Conservation (phyloP, 164 flowering plant species). For the Nymphaea colorata region DNA sequence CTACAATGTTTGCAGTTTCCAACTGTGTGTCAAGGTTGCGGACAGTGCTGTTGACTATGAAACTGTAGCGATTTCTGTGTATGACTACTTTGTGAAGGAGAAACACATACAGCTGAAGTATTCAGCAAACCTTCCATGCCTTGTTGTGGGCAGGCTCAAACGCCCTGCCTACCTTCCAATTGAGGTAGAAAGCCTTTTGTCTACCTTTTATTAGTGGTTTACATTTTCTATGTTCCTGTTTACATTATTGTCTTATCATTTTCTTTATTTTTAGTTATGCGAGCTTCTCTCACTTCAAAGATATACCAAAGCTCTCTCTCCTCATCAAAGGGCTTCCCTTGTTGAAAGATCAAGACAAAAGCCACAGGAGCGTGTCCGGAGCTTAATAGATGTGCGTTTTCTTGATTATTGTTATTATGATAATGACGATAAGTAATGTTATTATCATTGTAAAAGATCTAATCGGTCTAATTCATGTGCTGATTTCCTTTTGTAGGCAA, state of each 20-base stretch:
- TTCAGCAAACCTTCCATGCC: slow-evolving; percentile 45
- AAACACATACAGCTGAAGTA: slow-evolving; percentile 23
- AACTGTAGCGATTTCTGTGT: slow-evolving; percentile 37
- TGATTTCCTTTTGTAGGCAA: slow-evolving; percentile 25
- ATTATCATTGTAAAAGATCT: no score
- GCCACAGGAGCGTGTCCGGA: slow-evolving; percentile 72
- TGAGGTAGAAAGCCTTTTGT: slow-evolving; percentile 36
- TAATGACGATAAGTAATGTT: no score
- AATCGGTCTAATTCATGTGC: no score
- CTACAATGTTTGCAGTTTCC: background rate
- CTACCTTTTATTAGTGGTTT: slow-evolving; percentile 74
- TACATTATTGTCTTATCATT: background rate
- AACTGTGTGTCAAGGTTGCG: slow-evolving; percentile 5
- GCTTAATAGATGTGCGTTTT: slow-evolving; percentile 43
- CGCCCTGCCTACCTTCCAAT: slow-evolving; percentile 48
- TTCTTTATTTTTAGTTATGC: slow-evolving; percentile 43
- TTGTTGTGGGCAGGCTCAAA: slow-evolving; percentile 66
- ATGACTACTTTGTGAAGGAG: slow-evolving; percentile 43
- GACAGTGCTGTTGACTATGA: slow-evolving; percentile 14
- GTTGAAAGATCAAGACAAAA: slow-evolving; percentile 94
- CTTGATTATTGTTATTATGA: background rate
- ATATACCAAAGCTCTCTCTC: slow-evolving; percentile 67
- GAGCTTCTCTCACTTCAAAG: slow-evolving; percentile 72
- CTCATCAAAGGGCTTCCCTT: slow-evolving; percentile 61
- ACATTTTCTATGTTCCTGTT: slow-evolving; percentile 17